phyloP scores from a whole-genome alignment of 1,139 yeast genomes.

The Keqinozyma sinolaborantium region DNA sequence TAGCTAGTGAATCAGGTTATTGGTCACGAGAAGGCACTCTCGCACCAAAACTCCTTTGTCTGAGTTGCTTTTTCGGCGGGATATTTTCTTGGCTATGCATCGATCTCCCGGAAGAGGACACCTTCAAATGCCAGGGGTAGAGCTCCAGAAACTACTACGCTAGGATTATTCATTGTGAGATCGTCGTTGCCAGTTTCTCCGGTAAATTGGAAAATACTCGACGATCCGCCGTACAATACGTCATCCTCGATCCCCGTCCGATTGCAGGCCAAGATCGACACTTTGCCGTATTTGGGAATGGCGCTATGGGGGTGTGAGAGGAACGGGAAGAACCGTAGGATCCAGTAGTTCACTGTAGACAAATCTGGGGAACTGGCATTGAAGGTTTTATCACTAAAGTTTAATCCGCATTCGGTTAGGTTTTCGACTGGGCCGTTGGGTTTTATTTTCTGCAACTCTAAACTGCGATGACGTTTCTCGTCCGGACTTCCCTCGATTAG shows the following conservation, averaged over 20 bases:
- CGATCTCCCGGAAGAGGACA: slow-evolving; percentile 54
- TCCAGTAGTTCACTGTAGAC: slow-evolving; percentile 57
- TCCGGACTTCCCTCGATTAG: slow-evolving; percentile 16
- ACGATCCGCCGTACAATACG: slow-evolving; percentile 71
- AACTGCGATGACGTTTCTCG: slow-evolving; percentile 10
- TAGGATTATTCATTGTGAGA: slow-evolving; percentile 32
- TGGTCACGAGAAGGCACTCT: too few species aligned
- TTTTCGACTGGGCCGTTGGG: not conserved
- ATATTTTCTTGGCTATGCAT: slow-evolving; percentile 21
- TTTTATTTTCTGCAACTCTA: slow-evolving; percentile 5
- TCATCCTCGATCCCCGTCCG: slow-evolving; percentile 72
- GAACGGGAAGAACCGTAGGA: slow-evolving; percentile 65
- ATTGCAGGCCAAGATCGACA: slow-evolving; percentile 56
- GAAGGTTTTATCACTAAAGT: slow-evolving; percentile 7
- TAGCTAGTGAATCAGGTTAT: too few species aligned
- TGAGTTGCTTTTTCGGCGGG: too few species aligned
- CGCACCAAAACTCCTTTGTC: too few species aligned
- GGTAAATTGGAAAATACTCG: slow-evolving; percentile 52
- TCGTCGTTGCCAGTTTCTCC: slow-evolving; percentile 22
- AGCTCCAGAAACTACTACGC: slow-evolving; percentile 52
- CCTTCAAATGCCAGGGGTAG: slow-evolving; percentile 66
- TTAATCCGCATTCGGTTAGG: not conserved
- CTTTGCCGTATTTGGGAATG: slow-evolving; percentile 21
- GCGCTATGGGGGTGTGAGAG: slow-evolving; percentile 38
- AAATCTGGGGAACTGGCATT: slow-evolving; percentile 17